Base-by-base conservation (phyloP, 2,329 filamentous ascomycete genomes). In the Aulographum hederae region DNA sequence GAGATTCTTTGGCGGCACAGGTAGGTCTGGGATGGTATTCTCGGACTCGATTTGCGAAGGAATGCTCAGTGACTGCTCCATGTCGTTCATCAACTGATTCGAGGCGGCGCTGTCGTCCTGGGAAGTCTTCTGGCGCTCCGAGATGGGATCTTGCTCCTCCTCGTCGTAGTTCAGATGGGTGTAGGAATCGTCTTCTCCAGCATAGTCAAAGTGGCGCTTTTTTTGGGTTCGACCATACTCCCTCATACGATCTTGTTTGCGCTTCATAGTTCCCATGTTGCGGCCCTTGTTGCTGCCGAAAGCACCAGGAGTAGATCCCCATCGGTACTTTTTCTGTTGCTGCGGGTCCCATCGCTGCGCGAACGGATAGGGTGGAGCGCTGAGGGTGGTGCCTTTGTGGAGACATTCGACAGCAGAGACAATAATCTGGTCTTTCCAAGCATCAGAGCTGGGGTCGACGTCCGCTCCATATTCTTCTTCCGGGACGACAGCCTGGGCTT, bases 361-460 rank as follows among this genome's bases (percentile, higher is more conserved):
- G 50, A 94, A 94, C 0, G 85, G 85, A 45, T 91, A 94, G 0
- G 85, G 80, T 0, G 86, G 85, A 20, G 79, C 67, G 32, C 68
- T 78, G 28, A 92, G 60, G 19, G 66, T 57, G 25, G 81, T 56
- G 4, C 63, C 67, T 18, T 78, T 67, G n/a, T 78, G 65, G 38
- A 73, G 70, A 52, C 85, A 94, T 50, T 95, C 86, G 1, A 91
- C 79, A 15, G 81, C 85, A 16, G 69, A 67, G 37, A 92, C 71
- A 8, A 60, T 65, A 37, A 94, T 74, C 41, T 73, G 81, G 4
- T 69, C 57, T 41, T 69, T 69, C 85, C 85, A 94, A 15, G 68
- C 63, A 18, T 78, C 64, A 1, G 65, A 54, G 28, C 70, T 62
- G 28, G 67, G 57, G 18, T 57, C 32, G 2, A 43, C 45, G 6